Evolutionary conservation across 2,329 filamentous ascomycete species (phyloP).

Genomic region (Aspergillus puulaauensis): DNA sequence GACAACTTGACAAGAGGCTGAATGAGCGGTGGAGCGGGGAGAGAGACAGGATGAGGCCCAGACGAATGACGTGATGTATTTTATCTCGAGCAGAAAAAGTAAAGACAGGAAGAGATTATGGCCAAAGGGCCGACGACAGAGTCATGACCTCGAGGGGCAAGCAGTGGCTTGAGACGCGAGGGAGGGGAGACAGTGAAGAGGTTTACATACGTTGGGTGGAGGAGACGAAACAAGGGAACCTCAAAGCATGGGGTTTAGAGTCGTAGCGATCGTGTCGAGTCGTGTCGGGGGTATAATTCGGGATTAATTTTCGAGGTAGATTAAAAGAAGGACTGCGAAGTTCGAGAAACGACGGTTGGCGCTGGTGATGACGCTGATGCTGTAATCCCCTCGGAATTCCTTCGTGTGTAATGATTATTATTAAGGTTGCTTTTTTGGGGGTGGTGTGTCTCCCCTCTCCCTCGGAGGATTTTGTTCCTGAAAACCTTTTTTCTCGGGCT

Average conservation of each 20-base stretch:
- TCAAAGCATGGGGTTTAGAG: constrained; percentile 24
- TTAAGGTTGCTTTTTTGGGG: constrained; percentile 11
- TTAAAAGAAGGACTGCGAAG: constrained; percentile 8
- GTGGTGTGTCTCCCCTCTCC: constrained; percentile 13
- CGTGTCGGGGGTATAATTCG: constrained; percentile 11
- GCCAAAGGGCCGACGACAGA: neutral
- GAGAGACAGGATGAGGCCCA: neutral
- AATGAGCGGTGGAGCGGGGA: constrained; percentile 2
- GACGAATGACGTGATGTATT: constrained; percentile 4
- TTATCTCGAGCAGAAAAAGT: neutral
- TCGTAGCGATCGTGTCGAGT: constrained; percentile 20
- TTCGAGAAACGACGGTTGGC: constrained; percentile 8
- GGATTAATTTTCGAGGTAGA: constrained; percentile 6
- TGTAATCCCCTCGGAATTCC: constrained; percentile 1
- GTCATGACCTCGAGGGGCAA: neutral
- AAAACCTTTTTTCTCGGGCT: constrained; percentile 15
- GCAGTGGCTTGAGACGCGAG: neutral
- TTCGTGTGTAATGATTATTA: constrained; percentile 16
- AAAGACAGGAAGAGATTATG: neutral
- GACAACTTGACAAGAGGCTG: constrained; percentile 1
- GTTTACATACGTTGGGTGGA: constrained; percentile 24
- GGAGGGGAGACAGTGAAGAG: constrained; percentile 1
- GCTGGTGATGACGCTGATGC: constrained; percentile 14
- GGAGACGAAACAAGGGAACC: constrained; percentile 18
- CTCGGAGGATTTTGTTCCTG: constrained; percentile 24